These are phyloP conservation scores for Auriscalpium orientale DNA, from an alignment of 768 basidiomycete genomes.

Conservation along the genomic window DNA sequence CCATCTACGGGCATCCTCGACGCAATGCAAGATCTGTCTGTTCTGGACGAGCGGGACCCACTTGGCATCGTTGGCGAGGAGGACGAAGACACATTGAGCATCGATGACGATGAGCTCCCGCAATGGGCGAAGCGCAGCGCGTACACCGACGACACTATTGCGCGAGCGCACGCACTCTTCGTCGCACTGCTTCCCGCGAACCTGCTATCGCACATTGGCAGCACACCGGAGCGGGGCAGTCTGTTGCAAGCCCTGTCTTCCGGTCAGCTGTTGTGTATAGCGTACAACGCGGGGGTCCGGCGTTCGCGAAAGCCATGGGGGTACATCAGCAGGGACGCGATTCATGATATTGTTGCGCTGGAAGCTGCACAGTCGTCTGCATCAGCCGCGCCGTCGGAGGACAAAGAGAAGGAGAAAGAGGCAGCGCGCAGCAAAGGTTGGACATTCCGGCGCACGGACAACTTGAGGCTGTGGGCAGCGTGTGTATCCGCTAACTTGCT, in stretches of 20 bases:
- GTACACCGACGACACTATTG: constrained; percentile 50
- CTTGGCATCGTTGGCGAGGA: constrained; percentile 43
- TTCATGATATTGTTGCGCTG: constrained; percentile 72
- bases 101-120: constrained; percentile 70
- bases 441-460: constrained; percentile 85
- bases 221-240: constrained; percentile 23
- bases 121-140: constrained; percentile 62
- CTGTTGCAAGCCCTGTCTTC: constrained; percentile 58
- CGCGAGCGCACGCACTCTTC: constrained; percentile 58
- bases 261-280: constrained; percentile 72
- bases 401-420: constrained; percentile 19
- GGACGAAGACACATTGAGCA: constrained; percentile 22
- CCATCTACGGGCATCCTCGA: constrained; percentile 56
- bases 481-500: constrained; percentile 30
- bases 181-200: constrained; percentile 48
- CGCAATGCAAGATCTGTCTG: constrained; percentile 39
- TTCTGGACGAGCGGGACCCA: constrained; percentile 50
- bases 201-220: constrained; percentile 33
- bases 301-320: constrained; percentile 84
- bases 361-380: constrained; percentile 33
- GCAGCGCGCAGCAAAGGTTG: constrained; percentile 48
- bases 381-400: constrained; percentile 23
- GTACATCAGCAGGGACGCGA: constrained; percentile 65
- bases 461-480: constrained; percentile 81
- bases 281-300: constrained; percentile 77